phyloP scores from a whole-genome alignment of 495 filamentous ascomycete species.

The Neurospora tetrasperma region DNA sequence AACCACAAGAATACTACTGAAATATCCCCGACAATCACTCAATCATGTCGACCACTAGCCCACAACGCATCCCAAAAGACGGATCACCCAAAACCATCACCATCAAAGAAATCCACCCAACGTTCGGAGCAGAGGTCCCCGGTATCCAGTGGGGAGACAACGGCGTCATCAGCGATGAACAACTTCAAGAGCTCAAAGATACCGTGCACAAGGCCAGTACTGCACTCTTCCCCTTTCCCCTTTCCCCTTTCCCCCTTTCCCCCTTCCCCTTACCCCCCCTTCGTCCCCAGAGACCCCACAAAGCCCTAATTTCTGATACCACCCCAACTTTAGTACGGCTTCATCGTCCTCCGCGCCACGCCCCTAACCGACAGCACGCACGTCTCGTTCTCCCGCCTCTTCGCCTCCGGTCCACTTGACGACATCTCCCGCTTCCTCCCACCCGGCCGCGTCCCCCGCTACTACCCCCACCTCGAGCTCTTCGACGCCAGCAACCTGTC shows the following conservation, averaged over 20 bases:
- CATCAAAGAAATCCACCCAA: slow-evolving; percentile 40
- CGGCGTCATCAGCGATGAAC: slow-evolving; percentile 31
- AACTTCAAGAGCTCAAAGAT: slow-evolving; percentile 36
- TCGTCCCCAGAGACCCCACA: not conserved
- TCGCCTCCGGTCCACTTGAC: slow-evolving; percentile 39
- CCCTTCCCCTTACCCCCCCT: not conserved
- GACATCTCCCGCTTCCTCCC: slow-evolving; percentile 44
- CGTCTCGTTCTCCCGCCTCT: slow-evolving; percentile 40
- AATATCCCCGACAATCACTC: not conserved
- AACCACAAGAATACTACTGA: not conserved
- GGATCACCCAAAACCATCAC: slow-evolving; percentile 26
- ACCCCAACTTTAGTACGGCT: slow-evolving; percentile 40
- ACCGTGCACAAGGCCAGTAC: slow-evolving; percentile 38
- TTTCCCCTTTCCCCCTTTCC: not conserved
- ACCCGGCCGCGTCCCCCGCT: slow-evolving; percentile 36
- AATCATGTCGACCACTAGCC: not conserved
- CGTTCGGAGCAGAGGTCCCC: slow-evolving; percentile 43
- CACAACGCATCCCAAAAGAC: slow-evolving; percentile 10
- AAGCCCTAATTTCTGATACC: too few species aligned
- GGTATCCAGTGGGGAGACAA: slow-evolving; percentile 36
- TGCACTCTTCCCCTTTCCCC: not conserved
- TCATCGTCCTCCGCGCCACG: slow-evolving; percentile 45
- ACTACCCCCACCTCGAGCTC: slow-evolving; percentile 39
- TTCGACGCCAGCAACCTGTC: slow-evolving; percentile 50
- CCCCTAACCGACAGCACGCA: slow-evolving; percentile 42